Evolutionary conservation across 2,329 filamentous ascomycete species (phyloP), one percentile per base, ranked within the genome.

Genomic region (Colletotrichum spinosum): DNA sequence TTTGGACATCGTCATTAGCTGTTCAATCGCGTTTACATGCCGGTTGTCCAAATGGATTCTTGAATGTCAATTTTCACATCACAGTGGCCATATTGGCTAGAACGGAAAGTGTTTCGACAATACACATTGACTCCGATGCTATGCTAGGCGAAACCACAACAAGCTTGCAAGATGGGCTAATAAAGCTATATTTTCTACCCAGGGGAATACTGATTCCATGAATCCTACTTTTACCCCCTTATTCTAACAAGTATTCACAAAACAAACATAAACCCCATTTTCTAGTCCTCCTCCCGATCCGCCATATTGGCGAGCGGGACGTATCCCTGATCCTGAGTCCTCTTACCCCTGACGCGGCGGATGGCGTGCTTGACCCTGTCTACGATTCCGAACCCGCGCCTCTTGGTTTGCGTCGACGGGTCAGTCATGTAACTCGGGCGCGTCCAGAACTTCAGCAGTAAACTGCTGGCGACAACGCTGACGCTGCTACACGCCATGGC

Each of bases 401-500:
- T 79, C 60, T 86, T 86, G 69, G 85, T 84, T 70, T 91, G 88
- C 38, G 91, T 80, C 12, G 83, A 81, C 7, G 86, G 86, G 69
- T 92, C 88, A 50, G 92, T 88, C 92, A 98, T 95, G 94, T 94
- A 98, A 37, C 80, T 79, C 0, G 96, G 96, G 13, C 94, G 84
- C 68, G 83, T 87, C 94, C 95, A 98, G 75, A 93, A 90, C 76
- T 93, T 97, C 67, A 99, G 83, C 44, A 97, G 84, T 60, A 99
- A 80, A 70, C 90, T 93, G 76, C 90, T 94, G 6, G 90, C 83
- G 0, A 98, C 95, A 4, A 99, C 96, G 65, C 91, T 96, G 51
- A 99, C 93, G 70, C 91, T 95, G 63, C 92, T 96, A 69, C 86
- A 88, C 2, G 94, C 95, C 94, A 99, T 98, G 54, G 96, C 96